Conservation (phyloP, 805 yeast genomes). For the Ogataea paradorogensis region DNA sequence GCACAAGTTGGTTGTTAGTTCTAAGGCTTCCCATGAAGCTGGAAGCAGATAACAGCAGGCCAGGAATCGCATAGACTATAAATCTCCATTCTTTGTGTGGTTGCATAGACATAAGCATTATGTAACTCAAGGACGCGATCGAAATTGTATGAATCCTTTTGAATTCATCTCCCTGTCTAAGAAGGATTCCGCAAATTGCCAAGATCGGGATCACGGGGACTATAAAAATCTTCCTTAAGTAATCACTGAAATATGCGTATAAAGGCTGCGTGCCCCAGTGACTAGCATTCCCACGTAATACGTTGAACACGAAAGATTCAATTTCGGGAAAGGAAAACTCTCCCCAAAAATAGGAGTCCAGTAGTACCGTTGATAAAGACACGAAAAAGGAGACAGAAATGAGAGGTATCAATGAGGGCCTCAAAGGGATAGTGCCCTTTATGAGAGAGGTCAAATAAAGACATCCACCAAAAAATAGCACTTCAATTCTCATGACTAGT, state of each 20-base stretch:
- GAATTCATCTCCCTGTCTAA: conserved; percentile 26
- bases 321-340: conserved; percentile 62
- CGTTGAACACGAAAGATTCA: conserved; percentile 69
- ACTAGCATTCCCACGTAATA: conserved; percentile 66
- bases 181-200: conserved; percentile 31
- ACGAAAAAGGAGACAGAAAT: conserved; percentile 54
- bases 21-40: conserved; percentile 25
- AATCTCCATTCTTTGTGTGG: conserved; percentile 97
- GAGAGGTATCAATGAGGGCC: conserved; percentile 39
- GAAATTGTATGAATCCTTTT: conserved; percentile 44
- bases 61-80: conserved; percentile 71
- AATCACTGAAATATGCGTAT: conserved; percentile 58
- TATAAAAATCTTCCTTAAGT: conserved; percentile 44
- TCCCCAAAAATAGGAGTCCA: conserved; percentile 81
- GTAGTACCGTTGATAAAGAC: conserved; percentile 39
- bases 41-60: conserved; percentile 62
- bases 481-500: conserved; percentile 69
- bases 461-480: conserved; percentile 52
- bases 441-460: conserved; percentile 45
- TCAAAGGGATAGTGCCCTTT: conserved; percentile 42
- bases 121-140: conserved; percentile 50
- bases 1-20: conserved; percentile 12
- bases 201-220: conserved; percentile 44
- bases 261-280: conserved; percentile 87
- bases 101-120: conserved; percentile 69